A percentile compares a stretch with the other conserved stretches of the same genome.
phyloP scores from a whole-genome alignment of 2,329 filamentous ascomycete species.

The Hypoxylon sp. region DNA sequence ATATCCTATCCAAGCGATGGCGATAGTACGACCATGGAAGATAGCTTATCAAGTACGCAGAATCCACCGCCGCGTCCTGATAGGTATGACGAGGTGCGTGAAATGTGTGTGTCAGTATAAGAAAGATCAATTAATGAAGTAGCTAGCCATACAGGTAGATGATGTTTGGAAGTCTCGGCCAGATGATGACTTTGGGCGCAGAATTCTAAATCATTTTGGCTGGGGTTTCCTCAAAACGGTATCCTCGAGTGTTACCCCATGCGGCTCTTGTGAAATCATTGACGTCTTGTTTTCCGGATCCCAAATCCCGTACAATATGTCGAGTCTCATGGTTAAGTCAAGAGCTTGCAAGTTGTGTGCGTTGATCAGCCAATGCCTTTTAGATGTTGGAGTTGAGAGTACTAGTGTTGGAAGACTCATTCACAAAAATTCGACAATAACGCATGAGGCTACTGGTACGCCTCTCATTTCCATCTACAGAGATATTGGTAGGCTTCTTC shows the following conservation, averaged over 20 bases:
- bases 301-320: slow-evolving; percentile 7
- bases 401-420: neutral
- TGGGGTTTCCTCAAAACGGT: slow-evolving; percentile 10
- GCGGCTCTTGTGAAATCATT: slow-evolving; percentile 13
- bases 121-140: neutral
- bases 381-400: neutral
- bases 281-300: slow-evolving; percentile 1
- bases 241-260: neutral
- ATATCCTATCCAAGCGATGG: neutral
- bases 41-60: neutral
- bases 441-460: neutral
- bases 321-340: slow-evolving; percentile 1
- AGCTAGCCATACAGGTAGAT: slow-evolving; percentile 14
- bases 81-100: slow-evolving; percentile 8
- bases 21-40: neutral
- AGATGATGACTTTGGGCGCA: slow-evolving; percentile 25
- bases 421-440: slow-evolving; percentile 11
- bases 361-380: slow-evolving; percentile 17
- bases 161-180: slow-evolving; percentile 26
- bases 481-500: slow-evolving; percentile 21
- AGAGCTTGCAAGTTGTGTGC: slow-evolving; percentile 20
- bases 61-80: neutral
- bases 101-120: neutral
- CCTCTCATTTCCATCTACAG: slow-evolving; percentile 30
- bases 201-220: slow-evolving; percentile 11